Evolutionary conservation across 805 yeast genomes (phyloP).

Genomic region (Isabelozyma heimii): DNA sequence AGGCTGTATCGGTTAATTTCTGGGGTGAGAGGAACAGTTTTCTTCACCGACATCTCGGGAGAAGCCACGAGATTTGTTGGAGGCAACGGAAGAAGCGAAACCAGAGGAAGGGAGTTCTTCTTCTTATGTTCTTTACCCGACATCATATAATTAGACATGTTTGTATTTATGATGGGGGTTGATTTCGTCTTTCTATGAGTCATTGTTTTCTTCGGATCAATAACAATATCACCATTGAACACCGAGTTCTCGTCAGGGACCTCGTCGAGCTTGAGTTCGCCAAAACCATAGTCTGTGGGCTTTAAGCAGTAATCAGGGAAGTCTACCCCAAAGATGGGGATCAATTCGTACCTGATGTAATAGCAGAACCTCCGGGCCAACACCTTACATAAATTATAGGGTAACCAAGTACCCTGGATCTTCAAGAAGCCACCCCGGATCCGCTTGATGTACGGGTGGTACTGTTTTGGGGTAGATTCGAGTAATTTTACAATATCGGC

Average conservation of each 20-base stretch:
- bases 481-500: conserved; percentile 75
- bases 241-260: conserved; percentile 2
- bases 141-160: background rate
- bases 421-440: conserved; percentile 89
- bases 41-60: background rate
- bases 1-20: background rate
- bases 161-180: background rate
- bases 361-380: conserved; percentile 76
- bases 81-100: background rate
- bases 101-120: background rate
- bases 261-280: conserved; percentile 51
- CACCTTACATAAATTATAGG: conserved; percentile 61
- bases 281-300: conserved; percentile 64
- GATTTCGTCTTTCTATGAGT: background rate
- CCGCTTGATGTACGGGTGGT: conserved; percentile 61
- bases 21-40: background rate
- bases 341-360: conserved; percentile 67
- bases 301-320: conserved; percentile 61
- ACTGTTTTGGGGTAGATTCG: conserved; percentile 58
- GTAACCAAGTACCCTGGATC: conserved; percentile 94
- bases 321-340: conserved; percentile 74
- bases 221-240: background rate
- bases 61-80: background rate
- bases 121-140: background rate
- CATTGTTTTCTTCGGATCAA: background rate